Base-by-base conservation (phyloP, 768 basidiomycete species). In the Multifurca ochricompacta region DNA sequence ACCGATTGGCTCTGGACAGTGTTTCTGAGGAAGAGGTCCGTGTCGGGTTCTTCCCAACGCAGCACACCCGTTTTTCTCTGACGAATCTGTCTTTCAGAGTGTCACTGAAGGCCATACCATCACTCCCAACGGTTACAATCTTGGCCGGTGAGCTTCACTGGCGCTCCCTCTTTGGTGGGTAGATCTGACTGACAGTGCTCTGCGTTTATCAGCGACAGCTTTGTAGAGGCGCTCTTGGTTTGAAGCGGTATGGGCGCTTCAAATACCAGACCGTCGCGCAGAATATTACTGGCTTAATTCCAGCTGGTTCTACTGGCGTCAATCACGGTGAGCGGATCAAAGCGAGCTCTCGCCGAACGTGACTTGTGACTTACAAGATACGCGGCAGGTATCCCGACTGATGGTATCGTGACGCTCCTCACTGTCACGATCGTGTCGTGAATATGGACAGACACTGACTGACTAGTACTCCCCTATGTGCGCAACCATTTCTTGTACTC, bases 261-360 rank as follows among this genome's bases (percentile, higher is more conserved):
- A 71, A 60, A 0, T 87, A 83, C 58, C 62, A 50, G 18, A 79
- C 81, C 0, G 68, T 66, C 1, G 73, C 69, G 8, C 52, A 71
- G 60, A 76, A 76, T 46, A 42, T 85, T 21, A 76, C 75, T 2
- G 80, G 80, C 5, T 70, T 87, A 23, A 71, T 85, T 54, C 61
- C 76, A 3, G 58, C 77, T 5, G 83, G 84, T 4, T 67, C 71
- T 23, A 44, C 64, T 1, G 79, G 82, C 3, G 60, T 80, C n/a
- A 78, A 81, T 53, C 78, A 78, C 31, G 77, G 79, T 80, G 31
- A 51, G 53, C 19, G 19, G 11, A 6, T 35, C 5, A 19, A n/a
- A 9, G 21, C 14, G 18, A 31, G 23, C 18, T 30, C 19, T 36
- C 19, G 16, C 1, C 3, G 13, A n/a, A n/a, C 16, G 46, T 27